These are phyloP conservation scores for Podaxis carcinomalis DNA, from an alignment of 768 basidiomycete genomes.

Conservation along the genomic window DNA sequence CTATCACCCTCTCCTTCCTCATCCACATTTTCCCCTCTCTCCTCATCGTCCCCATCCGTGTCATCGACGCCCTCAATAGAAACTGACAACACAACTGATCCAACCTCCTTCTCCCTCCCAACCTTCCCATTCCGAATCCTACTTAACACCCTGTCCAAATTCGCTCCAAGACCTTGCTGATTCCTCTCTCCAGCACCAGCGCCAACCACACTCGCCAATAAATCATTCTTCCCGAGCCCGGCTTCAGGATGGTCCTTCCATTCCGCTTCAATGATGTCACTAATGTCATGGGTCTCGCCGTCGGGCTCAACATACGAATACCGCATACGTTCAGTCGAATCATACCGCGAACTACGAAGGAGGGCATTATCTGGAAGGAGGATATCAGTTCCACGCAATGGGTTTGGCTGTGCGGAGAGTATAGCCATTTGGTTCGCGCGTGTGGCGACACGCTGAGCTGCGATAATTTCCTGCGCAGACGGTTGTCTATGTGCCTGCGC, in stretches of 20 bases:
- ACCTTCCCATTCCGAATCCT: conserved; percentile 68
- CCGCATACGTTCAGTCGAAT: conserved; percentile 68
- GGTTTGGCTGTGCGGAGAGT: conserved; percentile 75
- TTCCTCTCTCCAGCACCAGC: conserved; percentile 25
- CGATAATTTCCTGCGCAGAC: conserved; percentile 87
- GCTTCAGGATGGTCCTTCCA: conserved; percentile 46
- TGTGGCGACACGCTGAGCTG: conserved; percentile 83
- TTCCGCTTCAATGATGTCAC: conserved; percentile 89
- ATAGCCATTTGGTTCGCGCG: conserved; percentile 87
- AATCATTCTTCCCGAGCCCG: conserved; percentile 43
- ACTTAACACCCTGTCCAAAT: conserved; percentile 67
- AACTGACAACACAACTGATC: conserved; percentile 11
- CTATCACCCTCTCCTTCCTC: background rate
- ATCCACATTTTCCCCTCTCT: background rate
- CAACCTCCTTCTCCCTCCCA: conserved; percentile 29
- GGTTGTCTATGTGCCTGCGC: conserved; percentile 30
- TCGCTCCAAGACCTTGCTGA: conserved; percentile 60
- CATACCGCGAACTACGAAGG: conserved; percentile 78
- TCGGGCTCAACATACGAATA: conserved; percentile 93
- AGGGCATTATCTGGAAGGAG: conserved; percentile 80
- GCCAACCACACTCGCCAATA: conserved; percentile 63
- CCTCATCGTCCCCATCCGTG: background rate
- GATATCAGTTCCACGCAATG: conserved; percentile 85
- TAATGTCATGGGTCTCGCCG: conserved; percentile 91
- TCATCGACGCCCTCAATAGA: background rate